Evolutionary conservation across 257 asterid genomes (phyloP).

Genomic region (Galeopsis tetrahit): DNA sequence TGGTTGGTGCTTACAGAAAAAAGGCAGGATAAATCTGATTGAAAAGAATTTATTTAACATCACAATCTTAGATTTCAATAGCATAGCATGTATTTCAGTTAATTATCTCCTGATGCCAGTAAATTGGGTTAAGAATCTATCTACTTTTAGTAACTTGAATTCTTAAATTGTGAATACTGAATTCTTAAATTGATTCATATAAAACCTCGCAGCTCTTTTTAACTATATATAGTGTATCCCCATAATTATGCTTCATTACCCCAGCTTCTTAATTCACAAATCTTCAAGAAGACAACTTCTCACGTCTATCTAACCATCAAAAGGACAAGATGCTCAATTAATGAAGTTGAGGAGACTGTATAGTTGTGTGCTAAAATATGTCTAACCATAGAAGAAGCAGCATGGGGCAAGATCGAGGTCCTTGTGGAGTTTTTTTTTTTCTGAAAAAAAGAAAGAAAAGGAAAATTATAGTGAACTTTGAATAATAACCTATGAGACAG

Average conservation of each 20-base stretch:
- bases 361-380: neutral
- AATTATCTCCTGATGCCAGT: neutral
- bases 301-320: neutral
- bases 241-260: neutral
- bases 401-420: neutral
- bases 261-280: conserved; percentile 5
- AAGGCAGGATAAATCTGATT: neutral
- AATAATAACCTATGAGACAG: neutral
- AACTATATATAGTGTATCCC: neutral
- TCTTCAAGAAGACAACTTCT: conserved; percentile 2
- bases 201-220: neutral
- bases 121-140: neutral
- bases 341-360: neutral
- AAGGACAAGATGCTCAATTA: conserved; percentile 21
- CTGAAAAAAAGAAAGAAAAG: no score
- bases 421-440: neutral
- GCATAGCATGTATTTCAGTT: neutral
- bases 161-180: neutral
- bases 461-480: neutral
- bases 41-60: neutral
- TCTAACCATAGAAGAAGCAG: neutral
- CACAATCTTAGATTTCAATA: neutral
- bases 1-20: neutral
- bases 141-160: neutral
- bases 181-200: neutral